phyloP scores from a whole-genome alignment of 129 eudicot genomes.

The Logfia minima region DNA sequence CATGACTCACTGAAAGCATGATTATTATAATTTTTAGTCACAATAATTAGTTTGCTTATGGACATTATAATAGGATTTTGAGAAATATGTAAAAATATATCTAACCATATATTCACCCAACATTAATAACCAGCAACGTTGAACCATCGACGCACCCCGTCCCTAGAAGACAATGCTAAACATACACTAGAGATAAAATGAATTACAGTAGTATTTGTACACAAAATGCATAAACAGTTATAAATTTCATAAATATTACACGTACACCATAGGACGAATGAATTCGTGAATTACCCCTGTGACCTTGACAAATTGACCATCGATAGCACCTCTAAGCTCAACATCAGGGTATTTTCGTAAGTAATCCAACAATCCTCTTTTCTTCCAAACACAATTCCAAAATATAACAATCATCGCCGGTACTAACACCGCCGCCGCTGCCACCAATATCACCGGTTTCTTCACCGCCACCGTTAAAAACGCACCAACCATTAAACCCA shows the following conservation, averaged over 20 bases:
- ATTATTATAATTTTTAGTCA: too few species aligned
- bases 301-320: slow-evolving; percentile 84
- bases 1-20: too few species aligned
- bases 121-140: too few species aligned
- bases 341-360: slow-evolving; percentile 51
- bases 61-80: too few species aligned
- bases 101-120: too few species aligned
- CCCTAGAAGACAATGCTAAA: too few species aligned
- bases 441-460: slow-evolving; percentile 51
- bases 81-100: too few species aligned
- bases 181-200: too few species aligned
- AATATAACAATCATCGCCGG: slow-evolving; percentile 25
- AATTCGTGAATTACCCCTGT: slow-evolving; percentile 62
- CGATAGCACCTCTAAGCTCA: slow-evolving; percentile 79
- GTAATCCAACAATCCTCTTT: slow-evolving; percentile 44
- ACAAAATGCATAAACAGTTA: neutral
- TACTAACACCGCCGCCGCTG: slow-evolving; percentile 45
- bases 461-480: slow-evolving; percentile 66
- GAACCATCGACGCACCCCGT: too few species aligned
- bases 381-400: slow-evolving; percentile 61
- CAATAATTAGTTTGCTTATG: too few species aligned
- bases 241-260: too few species aligned
- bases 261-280: neutral
- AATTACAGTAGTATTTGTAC: neutral
- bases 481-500: slow-evolving; percentile 65